phyloP scores from a whole-genome alignment of 2,329 filamentous ascomycete genomes.

The Botrytis paeoniae region DNA sequence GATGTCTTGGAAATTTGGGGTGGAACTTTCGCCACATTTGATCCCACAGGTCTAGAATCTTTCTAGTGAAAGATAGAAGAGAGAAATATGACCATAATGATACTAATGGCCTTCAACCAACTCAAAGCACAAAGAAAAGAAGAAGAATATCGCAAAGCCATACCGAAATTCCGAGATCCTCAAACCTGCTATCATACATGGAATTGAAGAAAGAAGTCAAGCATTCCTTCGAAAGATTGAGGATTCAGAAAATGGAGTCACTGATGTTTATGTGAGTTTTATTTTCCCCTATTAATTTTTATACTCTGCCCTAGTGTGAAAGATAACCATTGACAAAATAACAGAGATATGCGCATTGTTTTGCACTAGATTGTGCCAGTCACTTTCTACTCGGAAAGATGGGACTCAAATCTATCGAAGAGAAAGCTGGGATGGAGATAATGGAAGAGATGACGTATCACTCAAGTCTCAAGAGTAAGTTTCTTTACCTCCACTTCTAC shows the following conservation, averaged over 20 bases:
- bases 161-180: conserved; percentile 69
- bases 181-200: conserved; percentile 51
- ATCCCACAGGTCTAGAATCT: not conserved
- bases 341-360: conserved; percentile 52
- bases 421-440: conserved; percentile 56
- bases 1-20: no score
- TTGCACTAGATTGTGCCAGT: conserved; percentile 66
- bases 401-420: conserved; percentile 58
- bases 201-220: conserved; percentile 55
- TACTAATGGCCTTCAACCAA: conserved; percentile 1
- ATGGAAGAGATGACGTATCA: conserved; percentile 69
- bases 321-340: not conserved
- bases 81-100: not conserved
- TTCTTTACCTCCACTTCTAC: not conserved
- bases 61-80: not conserved
- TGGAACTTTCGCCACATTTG: not conserved
- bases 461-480: conserved; percentile 62
- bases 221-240: conserved; percentile 55
- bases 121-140: conserved; percentile 58
- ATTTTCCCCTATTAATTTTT: no score
- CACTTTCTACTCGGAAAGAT: conserved; percentile 64
- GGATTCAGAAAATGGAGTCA: conserved; percentile 43
- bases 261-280: conserved; percentile 58
- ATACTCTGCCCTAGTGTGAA: not conserved
- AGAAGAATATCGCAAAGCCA: conserved; percentile 61